Evolutionary conservation across 768 basidiomycete species (phyloP), one percentile per base, ranked within the genome.

Genomic region (Mrakia gelida): DNA sequence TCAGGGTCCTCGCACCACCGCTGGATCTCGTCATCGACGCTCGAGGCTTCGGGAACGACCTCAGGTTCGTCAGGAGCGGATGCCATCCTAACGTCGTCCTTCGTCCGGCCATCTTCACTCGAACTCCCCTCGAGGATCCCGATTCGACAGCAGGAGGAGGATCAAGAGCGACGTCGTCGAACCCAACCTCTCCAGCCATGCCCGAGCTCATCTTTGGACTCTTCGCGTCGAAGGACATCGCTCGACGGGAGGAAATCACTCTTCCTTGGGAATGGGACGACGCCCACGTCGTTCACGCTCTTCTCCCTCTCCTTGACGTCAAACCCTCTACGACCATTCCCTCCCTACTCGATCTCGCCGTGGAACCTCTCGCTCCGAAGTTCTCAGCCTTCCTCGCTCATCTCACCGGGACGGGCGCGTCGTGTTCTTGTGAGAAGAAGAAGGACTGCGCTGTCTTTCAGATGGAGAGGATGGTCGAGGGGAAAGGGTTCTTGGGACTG

Each of bases 251-350:
- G 80, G 95, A 98, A 85, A 88, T 98, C 28, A 89, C 95, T 0
- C 85, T 98, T 0, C 92, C 92, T 0, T 98, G 95, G 94, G 94
- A 97, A 83, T 98, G 95, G 95, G 95, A 98, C 81, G 95, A 98
- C 81, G 90, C 90, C 2, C 92, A 93, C 82, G 90, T 91, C 0
- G 89, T 95, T 0, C 95, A 96, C 84, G 86, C 87, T 79, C 85
- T 94, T 0, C 92, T 89, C 16, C 77, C 73, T 34, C 73, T 74
- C 11, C 63, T 75, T 3, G 70, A 77, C n/a, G 45, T 56, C 70
- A 63, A 67, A 30, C 45, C 68, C 41, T 67, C 68, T 76, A 79
- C 80, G 32, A 73, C 16, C 65, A 74, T 6, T 18, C 67, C 75
- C 34, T 71, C 23, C 21, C 80, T 43, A 21, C 71, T 16, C 52